Conservation (phyloP, 345 rosid species). For the Sisymbrium altissimum region DNA sequence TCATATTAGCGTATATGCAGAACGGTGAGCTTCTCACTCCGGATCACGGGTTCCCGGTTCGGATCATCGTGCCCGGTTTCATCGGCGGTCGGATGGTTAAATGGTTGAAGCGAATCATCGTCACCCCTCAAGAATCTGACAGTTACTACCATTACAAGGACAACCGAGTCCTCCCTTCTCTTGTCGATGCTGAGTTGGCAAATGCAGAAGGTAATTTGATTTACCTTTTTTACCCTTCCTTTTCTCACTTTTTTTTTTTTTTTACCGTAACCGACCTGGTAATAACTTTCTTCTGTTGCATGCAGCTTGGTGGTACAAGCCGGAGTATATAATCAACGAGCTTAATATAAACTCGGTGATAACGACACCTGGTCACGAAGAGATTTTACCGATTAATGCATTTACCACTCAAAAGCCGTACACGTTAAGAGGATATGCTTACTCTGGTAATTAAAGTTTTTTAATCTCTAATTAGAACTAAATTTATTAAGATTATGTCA, state of each 20-base stretch:
- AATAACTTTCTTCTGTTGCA: neutral
- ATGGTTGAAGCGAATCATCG: slow-evolving; percentile 80
- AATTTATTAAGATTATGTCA: neutral
- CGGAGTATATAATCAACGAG: slow-evolving; percentile 83
- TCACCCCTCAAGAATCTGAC: slow-evolving; percentile 70
- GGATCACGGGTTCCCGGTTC: slow-evolving; percentile 90
- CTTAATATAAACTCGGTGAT: slow-evolving; percentile 84
- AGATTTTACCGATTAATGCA: slow-evolving; percentile 75
- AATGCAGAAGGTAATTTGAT: slow-evolving; percentile 62
- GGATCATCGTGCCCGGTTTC: slow-evolving; percentile 81
- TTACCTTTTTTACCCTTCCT: neutral
- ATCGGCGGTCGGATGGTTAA: slow-evolving; percentile 97
- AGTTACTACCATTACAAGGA: slow-evolving; percentile 76
- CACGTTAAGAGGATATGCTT: slow-evolving; percentile 74
- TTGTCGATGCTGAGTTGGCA: slow-evolving; percentile 82
- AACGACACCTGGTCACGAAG: slow-evolving; percentile 83
- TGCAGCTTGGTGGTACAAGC: slow-evolving; percentile 95
- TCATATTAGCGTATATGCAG: slow-evolving; percentile 89
- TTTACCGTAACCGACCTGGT: neutral
- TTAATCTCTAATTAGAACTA: neutral
- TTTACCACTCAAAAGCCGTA: slow-evolving; percentile 83
- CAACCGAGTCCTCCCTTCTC: slow-evolving; percentile 84
- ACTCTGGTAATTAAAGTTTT: slow-evolving; percentile 53
- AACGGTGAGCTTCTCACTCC: slow-evolving; percentile 78
- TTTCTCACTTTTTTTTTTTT: too few species aligned